A percentile compares a stretch with the other conserved stretches of the same genome.
Evolutionary conservation across 768 basidiomycete species (phyloP).

Genomic region (Macrocybe gigantea): DNA sequence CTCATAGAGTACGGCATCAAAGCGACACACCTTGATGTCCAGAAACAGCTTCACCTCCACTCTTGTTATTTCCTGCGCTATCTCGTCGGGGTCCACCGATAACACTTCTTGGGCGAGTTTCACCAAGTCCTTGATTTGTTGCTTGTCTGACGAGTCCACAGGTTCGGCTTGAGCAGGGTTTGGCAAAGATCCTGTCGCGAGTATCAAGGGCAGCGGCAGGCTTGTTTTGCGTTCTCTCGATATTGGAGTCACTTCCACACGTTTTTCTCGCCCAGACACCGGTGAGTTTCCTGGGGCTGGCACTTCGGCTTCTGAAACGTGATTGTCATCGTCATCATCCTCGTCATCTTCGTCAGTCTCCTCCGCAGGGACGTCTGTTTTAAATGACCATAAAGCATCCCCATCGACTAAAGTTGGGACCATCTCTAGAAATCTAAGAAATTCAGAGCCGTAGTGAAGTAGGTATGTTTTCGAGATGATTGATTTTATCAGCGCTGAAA

Average conservation of each 20-base stretch:
- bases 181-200: slow-evolving; percentile 20
- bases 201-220: slow-evolving; percentile 48
- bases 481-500: slow-evolving; percentile 72
- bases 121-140: slow-evolving; percentile 58
- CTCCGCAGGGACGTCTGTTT: slow-evolving; percentile 47
- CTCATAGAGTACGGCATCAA: not conserved
- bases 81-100: slow-evolving; percentile 50
- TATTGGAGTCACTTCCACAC: slow-evolving; percentile 10
- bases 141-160: slow-evolving; percentile 41
- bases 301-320: not conserved
- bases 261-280: slow-evolving; percentile 15
- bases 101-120: slow-evolving; percentile 54
- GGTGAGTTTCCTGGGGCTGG: slow-evolving; percentile 7
- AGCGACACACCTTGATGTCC: slow-evolving; percentile 59
- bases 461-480: slow-evolving; percentile 77
- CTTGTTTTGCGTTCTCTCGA: slow-evolving; percentile 65
- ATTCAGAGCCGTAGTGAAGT: slow-evolving; percentile 79
- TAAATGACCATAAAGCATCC: slow-evolving; percentile 72
- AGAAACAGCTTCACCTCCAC: slow-evolving; percentile 65
- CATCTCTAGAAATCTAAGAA: slow-evolving; percentile 73
- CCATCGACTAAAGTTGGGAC: slow-evolving; percentile 59
- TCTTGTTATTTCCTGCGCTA: slow-evolving; percentile 85
- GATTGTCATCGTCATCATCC: slow-evolving; percentile 24
- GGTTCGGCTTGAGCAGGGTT: slow-evolving; percentile 21
- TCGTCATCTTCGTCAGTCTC: slow-evolving; percentile 64